Evolutionary conservation across 306 rosid species (phyloP), one percentile per base, ranked within the genome.

Genomic region (Sechiopsis laciniata): DNA sequence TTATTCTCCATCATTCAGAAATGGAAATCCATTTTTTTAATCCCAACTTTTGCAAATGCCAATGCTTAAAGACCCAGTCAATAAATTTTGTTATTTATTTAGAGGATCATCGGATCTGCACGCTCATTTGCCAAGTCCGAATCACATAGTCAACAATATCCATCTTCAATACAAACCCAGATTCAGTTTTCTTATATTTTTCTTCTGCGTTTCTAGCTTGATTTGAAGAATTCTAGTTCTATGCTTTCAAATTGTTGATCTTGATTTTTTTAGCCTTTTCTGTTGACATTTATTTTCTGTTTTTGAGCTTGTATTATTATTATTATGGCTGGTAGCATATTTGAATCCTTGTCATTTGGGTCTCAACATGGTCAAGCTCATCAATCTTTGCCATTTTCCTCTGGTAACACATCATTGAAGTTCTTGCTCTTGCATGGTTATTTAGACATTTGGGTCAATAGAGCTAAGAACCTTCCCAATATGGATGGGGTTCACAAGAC

Each of bases 401-500:
- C 89, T 74, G 78, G 29, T 71, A 79, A 77, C 0, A 73, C 17
- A 29, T 90, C 98, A 61, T 73, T 86, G n/a, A 82, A 61, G 80
- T 15, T 76, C 22, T 21, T 83, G 5, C 90, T 87, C 17, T 82
- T 93, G 19, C 98, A 93, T 83, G 98, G 94, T 1, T 85, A 84
- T 82, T 75, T 90, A 58, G 91, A 87, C 9, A 83, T 93, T 32
- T 85, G 77, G 72, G 70, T 93, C 76, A 61, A 76, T 42, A 84
- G 82, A 55, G 98, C 97, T 71, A 81, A 58, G 70, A 80, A 82
- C 77, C 96, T 93, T 62, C 98, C 98, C 1, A 90, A 90, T 80
- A 78, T 86, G 91, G 97, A 93, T 76, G 35, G 71, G 78, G 67
- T 93, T 37, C 96, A 88, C 74, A 88, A 82, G 76, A 82, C 79